Percentiles rank a stretch among this genome's conserved stretches.
phyloP scores from a whole-genome alignment of 106 monocot genomes.

The Dendrobium officinale region DNA sequence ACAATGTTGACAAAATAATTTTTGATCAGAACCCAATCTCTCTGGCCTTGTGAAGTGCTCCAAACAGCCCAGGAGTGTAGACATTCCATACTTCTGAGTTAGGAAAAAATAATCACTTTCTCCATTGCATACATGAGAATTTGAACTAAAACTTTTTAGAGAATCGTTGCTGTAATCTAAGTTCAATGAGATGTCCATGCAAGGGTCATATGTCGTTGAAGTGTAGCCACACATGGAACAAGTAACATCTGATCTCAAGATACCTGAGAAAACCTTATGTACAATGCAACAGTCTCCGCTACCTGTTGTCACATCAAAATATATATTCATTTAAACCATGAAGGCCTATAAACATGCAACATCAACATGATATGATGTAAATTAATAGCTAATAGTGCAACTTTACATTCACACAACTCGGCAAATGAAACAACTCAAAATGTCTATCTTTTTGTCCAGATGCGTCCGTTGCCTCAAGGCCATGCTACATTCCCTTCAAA shows the following conservation, averaged over 20 bases:
- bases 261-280: constrained; percentile 85
- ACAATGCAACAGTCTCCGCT: constrained; percentile 90
- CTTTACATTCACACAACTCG: not conserved
- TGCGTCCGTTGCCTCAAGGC: too few species aligned
- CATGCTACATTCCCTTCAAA: too few species aligned
- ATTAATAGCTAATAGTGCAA: not conserved
- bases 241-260: constrained; percentile 88
- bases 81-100: constrained; percentile 18
- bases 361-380: not conserved
- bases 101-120: constrained; percentile 15
- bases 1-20: constrained; percentile 79
- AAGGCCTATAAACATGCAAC: not conserved
- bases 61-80: constrained; percentile 71
- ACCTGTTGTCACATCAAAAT: constrained; percentile 23
- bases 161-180: constrained; percentile 34
- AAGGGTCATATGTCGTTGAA: constrained; percentile 91
- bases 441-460: too few species aligned
- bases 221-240: constrained; percentile 89
- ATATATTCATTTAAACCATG: not conserved
- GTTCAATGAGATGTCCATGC: constrained; percentile 87
- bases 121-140: constrained; percentile 29
- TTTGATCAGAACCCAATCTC: constrained; percentile 77
- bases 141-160: constrained; percentile 13
- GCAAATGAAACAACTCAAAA: not conserved
- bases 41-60: constrained; percentile 86